Base-by-base conservation (phyloP, 306 rosid genomes). In the Phaseolus lunatus region DNA sequence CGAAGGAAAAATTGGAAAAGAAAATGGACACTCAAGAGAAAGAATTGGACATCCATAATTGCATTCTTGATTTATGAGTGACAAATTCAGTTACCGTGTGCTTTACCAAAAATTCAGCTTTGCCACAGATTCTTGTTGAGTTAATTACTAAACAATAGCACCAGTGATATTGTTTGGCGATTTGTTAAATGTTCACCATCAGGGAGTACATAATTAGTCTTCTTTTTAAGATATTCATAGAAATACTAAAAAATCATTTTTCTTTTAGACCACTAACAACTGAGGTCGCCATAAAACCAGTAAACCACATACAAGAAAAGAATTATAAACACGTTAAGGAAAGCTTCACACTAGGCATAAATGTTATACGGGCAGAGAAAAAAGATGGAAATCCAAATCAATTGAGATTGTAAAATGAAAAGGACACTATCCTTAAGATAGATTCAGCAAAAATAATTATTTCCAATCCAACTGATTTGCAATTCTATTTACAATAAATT, bases 41-140 rank as follows among this genome's bases (percentile, higher is more conserved):
- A 29, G 23, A 20, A 18, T 13, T 48, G 15, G 10, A 73, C 49
- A 54, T 61, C 31, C 62, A 69, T 70, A 22, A 33, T 69, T 43
- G 43, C 83, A 62, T 49, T 72, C 67, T 71, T 39, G 33, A 63
- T 52, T 19, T 62, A 52, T 59, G 20, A 41, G 20, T 33, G 19
- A 63, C 45, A 18, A 52, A 50, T 72, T 71, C 73, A 27, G 31
- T 53, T 53, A 43, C 41, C 15, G 2, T 27, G 33, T 26, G 66
- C 41, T 27, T 27, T 26, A 14, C 7, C 18, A 58, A 58, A 12
- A 58, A 26, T 13, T 11, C 15, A 74, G 49, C 61, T 62, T 47
- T 44, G 15, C 3, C 8, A 12, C 27, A 18, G 22, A 44, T 45
- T 63, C 29, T 74, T 47, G n/a, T 12, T 4, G 3, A 61, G 35